phyloP scores from a whole-genome alignment of 306 rosid species.

The Acacia acuminata region DNA sequence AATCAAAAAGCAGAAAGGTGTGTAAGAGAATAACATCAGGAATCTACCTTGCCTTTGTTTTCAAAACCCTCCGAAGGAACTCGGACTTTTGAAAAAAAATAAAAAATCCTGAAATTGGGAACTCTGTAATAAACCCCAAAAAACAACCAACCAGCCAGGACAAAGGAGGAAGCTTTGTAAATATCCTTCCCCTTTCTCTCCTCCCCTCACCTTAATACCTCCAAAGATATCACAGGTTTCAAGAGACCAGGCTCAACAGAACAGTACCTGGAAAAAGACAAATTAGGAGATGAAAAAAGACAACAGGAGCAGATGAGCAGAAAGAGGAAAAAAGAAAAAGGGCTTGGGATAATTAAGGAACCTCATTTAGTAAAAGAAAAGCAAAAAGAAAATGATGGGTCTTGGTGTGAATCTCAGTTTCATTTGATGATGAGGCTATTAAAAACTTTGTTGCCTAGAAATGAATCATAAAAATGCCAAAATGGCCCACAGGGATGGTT shows the following conservation, averaged over 20 bases:
- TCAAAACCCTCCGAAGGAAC: conserved; percentile 44
- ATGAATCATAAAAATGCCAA: neutral
- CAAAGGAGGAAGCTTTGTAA: conserved; percentile 39
- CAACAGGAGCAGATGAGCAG: conserved; percentile 34
- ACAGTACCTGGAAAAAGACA: conserved; percentile 41
- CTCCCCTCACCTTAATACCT: conserved; percentile 30
- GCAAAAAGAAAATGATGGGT: conserved; percentile 47
- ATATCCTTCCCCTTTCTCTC: neutral
- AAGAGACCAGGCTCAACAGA: conserved; percentile 39
- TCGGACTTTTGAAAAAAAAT: conserved; percentile 19
- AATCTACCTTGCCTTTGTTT: conserved; percentile 67
- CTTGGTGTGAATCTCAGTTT: conserved; percentile 38
- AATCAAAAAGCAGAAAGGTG: conserved; percentile 64
- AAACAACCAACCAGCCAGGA: conserved; percentile 42
- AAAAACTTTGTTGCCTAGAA: conserved; percentile 22
- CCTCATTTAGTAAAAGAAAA: conserved; percentile 23
- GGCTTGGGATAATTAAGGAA: conserved; percentile 26
- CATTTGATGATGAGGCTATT: neutral
- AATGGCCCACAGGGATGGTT: conserved; percentile 14
- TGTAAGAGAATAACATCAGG: conserved; percentile 67
- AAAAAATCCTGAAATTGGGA: conserved; percentile 43
- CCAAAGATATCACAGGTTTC: conserved; percentile 66
- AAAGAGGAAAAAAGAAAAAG: neutral
- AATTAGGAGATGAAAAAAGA: conserved; percentile 34
- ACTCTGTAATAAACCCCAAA: conserved; percentile 25